Conservation (phyloP, 2,329 filamentous ascomycete genomes). For the Botryotinia calthae region DNA sequence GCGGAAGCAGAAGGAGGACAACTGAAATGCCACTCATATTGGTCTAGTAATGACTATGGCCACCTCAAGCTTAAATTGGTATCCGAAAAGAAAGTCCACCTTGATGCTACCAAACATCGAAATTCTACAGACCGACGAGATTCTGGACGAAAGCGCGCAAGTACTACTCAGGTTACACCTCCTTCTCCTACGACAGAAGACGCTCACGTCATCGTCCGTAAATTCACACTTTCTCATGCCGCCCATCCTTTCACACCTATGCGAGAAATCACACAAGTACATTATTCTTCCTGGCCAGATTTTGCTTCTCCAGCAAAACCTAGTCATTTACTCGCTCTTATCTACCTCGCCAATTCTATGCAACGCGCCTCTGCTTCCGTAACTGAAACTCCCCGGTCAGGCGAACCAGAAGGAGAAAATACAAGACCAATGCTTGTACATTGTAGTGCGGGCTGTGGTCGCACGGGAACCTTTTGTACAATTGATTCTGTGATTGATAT, state of each 20-base stretch:
- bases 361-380: conserved; percentile 49
- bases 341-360: conserved; percentile 83
- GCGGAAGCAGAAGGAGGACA: conserved; percentile 92
- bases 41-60: conserved; percentile 77
- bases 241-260: conserved; percentile 78
- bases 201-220: conserved; percentile 79
- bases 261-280: conserved; percentile 89
- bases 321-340: conserved; percentile 77
- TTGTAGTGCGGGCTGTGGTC: conserved; percentile 92
- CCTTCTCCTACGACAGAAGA: conserved; percentile 49
- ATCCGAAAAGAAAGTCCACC: conserved; percentile 77
- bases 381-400: conserved; percentile 42
- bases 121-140: conserved; percentile 41
- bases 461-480: conserved; percentile 94
- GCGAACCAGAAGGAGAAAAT: conserved; percentile 57
- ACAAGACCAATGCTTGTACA: conserved; percentile 82
- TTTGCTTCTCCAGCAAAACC: conserved; percentile 92
- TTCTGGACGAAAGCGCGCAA: conserved; percentile 50
- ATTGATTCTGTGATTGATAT: conserved; percentile 96
- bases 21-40: conserved; percentile 93
- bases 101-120: conserved; percentile 59
- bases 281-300: conserved; percentile 96
- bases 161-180: conserved; percentile 47
- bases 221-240: conserved; percentile 78
- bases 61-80: conserved; percentile 70